Conservation (phyloP, 345 rosid species). For the Melaleuca alternifolia region DNA sequence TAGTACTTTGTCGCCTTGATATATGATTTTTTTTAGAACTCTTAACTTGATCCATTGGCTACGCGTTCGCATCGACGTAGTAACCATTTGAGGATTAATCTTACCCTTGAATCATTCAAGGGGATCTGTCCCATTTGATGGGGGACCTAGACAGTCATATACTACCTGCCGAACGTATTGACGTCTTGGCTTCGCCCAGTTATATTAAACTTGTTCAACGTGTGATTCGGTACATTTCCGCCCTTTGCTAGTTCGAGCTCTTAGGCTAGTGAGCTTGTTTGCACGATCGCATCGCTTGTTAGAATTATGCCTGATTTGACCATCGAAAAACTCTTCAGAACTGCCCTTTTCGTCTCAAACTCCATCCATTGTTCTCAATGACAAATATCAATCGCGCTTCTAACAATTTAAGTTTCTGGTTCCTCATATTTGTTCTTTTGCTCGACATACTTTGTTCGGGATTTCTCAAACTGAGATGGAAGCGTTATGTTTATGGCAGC, state of each 20-base stretch:
- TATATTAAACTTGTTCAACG: no score
- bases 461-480: no score
- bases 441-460: accelerated
- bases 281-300: neutral
- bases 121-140: neutral
- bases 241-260: neutral
- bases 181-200: neutral
- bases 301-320: neutral
- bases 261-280: neutral
- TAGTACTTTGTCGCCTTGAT: neutral
- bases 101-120: no score
- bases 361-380: neutral
- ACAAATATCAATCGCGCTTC: neutral
- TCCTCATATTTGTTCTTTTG: accelerated
- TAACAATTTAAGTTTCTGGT: no score
- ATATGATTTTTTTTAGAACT: no score
- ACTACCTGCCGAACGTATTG: no score
- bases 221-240: no score
- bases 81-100: neutral
- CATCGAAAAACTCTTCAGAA: neutral
- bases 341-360: neutral
- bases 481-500: neutral
- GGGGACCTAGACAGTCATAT: neutral
- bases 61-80: no score
- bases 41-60: no score